A percentile compares a stretch with the other conserved stretches of the same genome.
These are phyloP conservation scores for Epichloe gansuensis DNA, from an alignment of 2,329 filamentous ascomycete genomes.

Conservation along the genomic window DNA sequence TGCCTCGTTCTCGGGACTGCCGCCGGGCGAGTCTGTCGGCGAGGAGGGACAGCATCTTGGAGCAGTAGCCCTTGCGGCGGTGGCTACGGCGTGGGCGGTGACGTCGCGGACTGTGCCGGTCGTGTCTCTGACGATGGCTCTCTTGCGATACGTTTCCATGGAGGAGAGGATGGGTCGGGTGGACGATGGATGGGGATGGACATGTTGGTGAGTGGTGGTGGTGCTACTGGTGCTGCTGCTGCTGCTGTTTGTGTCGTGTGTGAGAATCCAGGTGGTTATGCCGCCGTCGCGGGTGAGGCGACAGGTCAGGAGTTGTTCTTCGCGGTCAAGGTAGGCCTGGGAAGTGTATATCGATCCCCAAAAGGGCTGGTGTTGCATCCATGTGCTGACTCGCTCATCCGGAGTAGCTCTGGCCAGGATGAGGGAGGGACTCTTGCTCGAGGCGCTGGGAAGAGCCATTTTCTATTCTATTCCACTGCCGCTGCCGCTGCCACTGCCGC, in stretches of 20 bases:
- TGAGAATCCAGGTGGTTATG: constrained; percentile 52
- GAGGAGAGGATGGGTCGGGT: constrained; percentile 46
- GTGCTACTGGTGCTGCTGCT: neutral
- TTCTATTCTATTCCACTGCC: neutral
- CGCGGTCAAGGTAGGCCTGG: constrained; percentile 45
- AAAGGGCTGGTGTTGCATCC: constrained; percentile 39
- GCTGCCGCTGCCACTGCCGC: neutral
- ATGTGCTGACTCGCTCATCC: constrained; percentile 40
- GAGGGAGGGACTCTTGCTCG: constrained; percentile 5
- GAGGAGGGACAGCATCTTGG: constrained; percentile 59
- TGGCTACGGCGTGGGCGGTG: constrained; percentile 61
- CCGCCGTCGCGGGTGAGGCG: constrained; percentile 46
- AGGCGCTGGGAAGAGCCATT: neutral
- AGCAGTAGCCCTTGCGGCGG: constrained; percentile 63
- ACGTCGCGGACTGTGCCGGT: constrained; percentile 33
- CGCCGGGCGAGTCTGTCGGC: constrained; percentile 25
- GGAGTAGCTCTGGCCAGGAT: constrained; percentile 42
- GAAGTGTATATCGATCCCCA: constrained; percentile 47
- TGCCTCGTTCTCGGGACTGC: constrained; percentile 16
- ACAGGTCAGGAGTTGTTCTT: constrained; percentile 42
- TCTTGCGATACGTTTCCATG: constrained; percentile 52
- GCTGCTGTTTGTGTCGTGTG: constrained; percentile 13
- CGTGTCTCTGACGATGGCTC: constrained; percentile 32
- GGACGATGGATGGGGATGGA: constrained; percentile 22
- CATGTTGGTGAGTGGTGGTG: neutral